Evolutionary conservation across 257 asterid genomes (phyloP).

Genomic region (Gentiana macrophylla): DNA sequence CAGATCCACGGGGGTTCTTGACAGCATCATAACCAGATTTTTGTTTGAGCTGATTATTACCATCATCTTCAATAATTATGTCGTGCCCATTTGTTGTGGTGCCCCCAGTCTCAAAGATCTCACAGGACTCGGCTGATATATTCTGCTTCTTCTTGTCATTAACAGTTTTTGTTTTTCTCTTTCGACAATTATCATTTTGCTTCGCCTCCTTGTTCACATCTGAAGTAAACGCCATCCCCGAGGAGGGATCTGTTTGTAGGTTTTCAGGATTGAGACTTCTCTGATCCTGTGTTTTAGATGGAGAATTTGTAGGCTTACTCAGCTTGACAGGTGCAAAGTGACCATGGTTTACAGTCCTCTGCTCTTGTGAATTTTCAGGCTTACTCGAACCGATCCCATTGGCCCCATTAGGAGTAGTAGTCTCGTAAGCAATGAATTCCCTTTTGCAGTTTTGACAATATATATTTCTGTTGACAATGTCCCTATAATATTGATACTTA

Average conservation of each 20-base stretch:
- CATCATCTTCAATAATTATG: too few relatives aligned
- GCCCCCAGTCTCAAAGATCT: slow-evolving; percentile 14
- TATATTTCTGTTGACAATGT: slow-evolving; percentile 11
- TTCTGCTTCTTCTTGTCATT: slow-evolving; percentile 14
- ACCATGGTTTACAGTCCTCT: slow-evolving; percentile 7
- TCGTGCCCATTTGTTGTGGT: slow-evolving; percentile 14
- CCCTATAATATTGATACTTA: slow-evolving; percentile 18
- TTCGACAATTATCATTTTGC: too few relatives aligned
- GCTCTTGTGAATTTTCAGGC: slow-evolving; percentile 12
- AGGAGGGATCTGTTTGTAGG: not conserved
- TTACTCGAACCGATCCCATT: slow-evolving; percentile 3
- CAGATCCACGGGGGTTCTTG: slow-evolving; percentile 22
- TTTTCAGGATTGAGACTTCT: slow-evolving; percentile 2
- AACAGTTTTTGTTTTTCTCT: too few relatives aligned
- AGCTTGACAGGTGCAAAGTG: slow-evolving; percentile 5
- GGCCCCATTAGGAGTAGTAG: slow-evolving; percentile 13
- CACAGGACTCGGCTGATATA: slow-evolving; percentile 14
- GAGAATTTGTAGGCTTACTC: not conserved
- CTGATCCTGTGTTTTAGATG: slow-evolving; percentile 3
- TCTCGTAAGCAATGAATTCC: slow-evolving; percentile 15
- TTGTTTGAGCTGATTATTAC: too few relatives aligned
- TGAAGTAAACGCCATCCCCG: slow-evolving; percentile 4
- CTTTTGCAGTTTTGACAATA: slow-evolving; percentile 22
- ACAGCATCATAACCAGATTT: too few relatives aligned
- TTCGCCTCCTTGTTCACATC: not conserved